Conservation (phyloP, 495 filamentous ascomycete genomes). For the Xanthoparmelia taractica region DNA sequence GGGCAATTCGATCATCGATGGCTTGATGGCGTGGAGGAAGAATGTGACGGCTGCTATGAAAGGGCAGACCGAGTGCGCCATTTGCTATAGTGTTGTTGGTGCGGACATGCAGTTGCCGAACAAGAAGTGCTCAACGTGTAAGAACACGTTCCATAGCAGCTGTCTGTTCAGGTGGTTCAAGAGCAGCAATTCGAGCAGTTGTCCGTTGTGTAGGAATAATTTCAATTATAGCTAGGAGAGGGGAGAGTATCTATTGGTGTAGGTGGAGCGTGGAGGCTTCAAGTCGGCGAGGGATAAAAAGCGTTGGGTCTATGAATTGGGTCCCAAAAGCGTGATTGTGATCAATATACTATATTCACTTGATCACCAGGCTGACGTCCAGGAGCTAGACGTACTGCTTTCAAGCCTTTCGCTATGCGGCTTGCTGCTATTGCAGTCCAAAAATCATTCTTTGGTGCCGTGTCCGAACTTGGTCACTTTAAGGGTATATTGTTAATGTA, state of each 20-base stretch:
- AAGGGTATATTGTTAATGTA: neutral
- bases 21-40: slow-evolving; percentile 68
- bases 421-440: neutral
- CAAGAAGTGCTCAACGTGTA: slow-evolving; percentile 87
- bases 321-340: too few species aligned
- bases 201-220: slow-evolving; percentile 79
- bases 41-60: slow-evolving; percentile 83
- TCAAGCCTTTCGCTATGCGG: neutral
- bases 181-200: slow-evolving; percentile 80
- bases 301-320: neutral
- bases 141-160: slow-evolving; percentile 81
- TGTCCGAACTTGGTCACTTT: neutral
- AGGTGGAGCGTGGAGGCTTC: neutral
- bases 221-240: slow-evolving; percentile 51
- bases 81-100: slow-evolving; percentile 91
- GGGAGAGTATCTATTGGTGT: neutral
- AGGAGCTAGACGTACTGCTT: neutral
- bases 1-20: slow-evolving; percentile 68
- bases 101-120: slow-evolving; percentile 80
- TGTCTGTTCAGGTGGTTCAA: slow-evolving; percentile 96
- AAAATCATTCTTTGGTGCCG: neutral
- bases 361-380: too few species aligned
- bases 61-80: slow-evolving; percentile 91
- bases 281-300: neutral
- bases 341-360: too few species aligned